A percentile compares a stretch with the other conserved stretches of the same genome.
These are phyloP conservation scores for Boechera divaricarpa DNA, from an alignment of 345 rosid genomes.

Conservation along the genomic window DNA sequence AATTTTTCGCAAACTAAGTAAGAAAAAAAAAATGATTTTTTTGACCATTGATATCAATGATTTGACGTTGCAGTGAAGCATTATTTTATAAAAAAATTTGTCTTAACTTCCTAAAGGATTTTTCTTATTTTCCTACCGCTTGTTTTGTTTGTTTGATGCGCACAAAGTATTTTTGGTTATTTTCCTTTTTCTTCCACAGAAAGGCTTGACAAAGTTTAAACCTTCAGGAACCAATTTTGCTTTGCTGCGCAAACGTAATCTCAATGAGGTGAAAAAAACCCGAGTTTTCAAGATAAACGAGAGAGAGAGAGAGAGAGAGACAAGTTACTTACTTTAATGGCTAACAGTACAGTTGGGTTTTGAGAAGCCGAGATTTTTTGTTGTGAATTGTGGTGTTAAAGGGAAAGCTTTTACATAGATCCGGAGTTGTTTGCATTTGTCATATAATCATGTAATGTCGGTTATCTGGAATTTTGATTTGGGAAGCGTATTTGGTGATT, in stretches of 20 bases:
- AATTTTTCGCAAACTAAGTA: neutral
- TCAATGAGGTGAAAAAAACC: conserved; percentile 4
- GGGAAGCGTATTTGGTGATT: conserved; percentile 17
- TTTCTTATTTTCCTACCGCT: conserved; percentile 1
- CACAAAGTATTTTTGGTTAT: neutral
- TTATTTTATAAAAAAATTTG: conserved; percentile 6
- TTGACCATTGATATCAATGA: conserved; percentile 25
- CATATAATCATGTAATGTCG: conserved; percentile 20
- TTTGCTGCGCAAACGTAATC: conserved; percentile 1
- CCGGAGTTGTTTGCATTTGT: conserved; percentile 32
- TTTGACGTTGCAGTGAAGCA: conserved; percentile 53
- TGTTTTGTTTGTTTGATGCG: conserved; percentile 1
- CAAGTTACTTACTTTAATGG: conserved; percentile 13
- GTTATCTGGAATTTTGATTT: conserved; percentile 31
- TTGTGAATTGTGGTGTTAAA: conserved; percentile 2
- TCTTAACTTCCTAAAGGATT: conserved; percentile 8
- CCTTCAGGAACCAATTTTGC: conserved; percentile 27
- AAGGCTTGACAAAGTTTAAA: conserved; percentile 6
- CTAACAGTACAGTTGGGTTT: conserved; percentile 13
- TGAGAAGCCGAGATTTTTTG: conserved; percentile 17
- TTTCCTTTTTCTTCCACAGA: neutral
- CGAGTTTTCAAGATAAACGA: no score
- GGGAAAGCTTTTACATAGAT: conserved; percentile 19
- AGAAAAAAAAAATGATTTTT: neutral
- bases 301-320: neutral